Conservation (phyloP, 345 rosid genomes). For the Boechera stricta region DNA sequence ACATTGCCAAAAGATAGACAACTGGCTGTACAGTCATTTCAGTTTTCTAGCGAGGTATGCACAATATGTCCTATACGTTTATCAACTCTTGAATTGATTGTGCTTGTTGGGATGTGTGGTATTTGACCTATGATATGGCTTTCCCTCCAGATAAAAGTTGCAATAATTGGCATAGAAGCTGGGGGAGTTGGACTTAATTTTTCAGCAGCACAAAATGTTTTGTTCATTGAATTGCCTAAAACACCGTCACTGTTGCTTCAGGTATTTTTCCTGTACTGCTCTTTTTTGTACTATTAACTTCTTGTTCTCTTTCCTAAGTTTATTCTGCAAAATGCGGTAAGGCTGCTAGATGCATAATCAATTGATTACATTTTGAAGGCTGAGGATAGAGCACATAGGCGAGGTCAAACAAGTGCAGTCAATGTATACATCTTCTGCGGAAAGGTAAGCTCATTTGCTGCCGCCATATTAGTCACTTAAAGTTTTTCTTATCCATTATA, state of each 20-base stretch:
- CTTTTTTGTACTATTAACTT: conserved; percentile 12
- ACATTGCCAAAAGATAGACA: conserved; percentile 90
- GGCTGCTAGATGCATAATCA: conserved; percentile 31
- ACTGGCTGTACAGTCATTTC: conserved; percentile 76
- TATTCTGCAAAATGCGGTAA: neutral
- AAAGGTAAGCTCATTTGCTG: conserved; percentile 57
- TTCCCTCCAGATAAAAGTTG: conserved; percentile 69
- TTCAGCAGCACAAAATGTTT: conserved; percentile 88
- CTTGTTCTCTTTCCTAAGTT: neutral
- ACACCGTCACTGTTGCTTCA: conserved; percentile 92
- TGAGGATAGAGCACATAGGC: conserved; percentile 95
- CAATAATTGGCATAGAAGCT: conserved; percentile 89
- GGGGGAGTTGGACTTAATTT: conserved; percentile 97
- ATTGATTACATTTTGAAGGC: conserved; percentile 62
- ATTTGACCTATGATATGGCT: conserved; percentile 25
- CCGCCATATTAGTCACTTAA: conserved; percentile 24
- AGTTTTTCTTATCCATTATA: conserved; percentile 24
- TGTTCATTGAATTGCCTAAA: conserved; percentile 90
- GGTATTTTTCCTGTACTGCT: conserved; percentile 48
- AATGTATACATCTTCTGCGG: conserved; percentile 90
- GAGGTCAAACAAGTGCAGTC: conserved; percentile 86
- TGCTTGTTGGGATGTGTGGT: conserved; percentile 30
- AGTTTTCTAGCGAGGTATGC: conserved; percentile 68
- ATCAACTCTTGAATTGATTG: conserved; percentile 12
- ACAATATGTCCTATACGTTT: conserved; percentile 28